These are phyloP conservation scores for Suillus brevipes DNA, from an alignment of 768 basidiomycete genomes.

Conservation along the genomic window DNA sequence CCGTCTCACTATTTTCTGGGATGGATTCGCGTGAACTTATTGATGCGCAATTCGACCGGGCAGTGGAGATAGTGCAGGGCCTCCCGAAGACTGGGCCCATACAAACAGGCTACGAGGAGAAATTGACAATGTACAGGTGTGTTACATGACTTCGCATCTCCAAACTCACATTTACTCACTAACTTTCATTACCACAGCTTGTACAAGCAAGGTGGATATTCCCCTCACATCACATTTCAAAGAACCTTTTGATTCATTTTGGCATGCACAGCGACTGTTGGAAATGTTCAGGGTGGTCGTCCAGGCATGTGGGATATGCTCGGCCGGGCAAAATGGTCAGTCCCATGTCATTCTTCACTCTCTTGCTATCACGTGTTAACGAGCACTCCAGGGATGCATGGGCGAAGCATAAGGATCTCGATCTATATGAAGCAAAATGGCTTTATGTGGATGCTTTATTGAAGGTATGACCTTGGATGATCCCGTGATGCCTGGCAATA, in stretches of 20 bases:
- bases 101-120: constrained; percentile 95
- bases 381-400: constrained; percentile 76
- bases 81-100: constrained; percentile 93
- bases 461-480: constrained; percentile 49
- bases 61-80: constrained; percentile 91
- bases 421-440: constrained; percentile 80
- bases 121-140: constrained; percentile 89
- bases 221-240: constrained; percentile 8
- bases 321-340: constrained; percentile 89
- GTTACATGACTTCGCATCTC: constrained; percentile 17
- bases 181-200: constrained; percentile 47
- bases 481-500: constrained; percentile 4
- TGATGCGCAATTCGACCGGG: constrained; percentile 87
- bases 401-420: constrained; percentile 88
- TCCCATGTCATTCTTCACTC: constrained; percentile 5
- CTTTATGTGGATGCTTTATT: constrained; percentile 86
- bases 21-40: constrained; percentile 71
- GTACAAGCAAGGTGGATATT: constrained; percentile 82
- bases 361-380: constrained; percentile 23
- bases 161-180: constrained; percentile 6
- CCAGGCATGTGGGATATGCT: constrained; percentile 92
- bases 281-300: constrained; percentile 76
- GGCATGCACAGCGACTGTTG: constrained; percentile 69
- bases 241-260: not conserved
- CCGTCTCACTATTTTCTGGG: not conserved